Percentiles rank a stretch among this genome's conserved stretches.
Conservation (phyloP, 768 basidiomycete species). For the Gymnopilus junonius region DNA sequence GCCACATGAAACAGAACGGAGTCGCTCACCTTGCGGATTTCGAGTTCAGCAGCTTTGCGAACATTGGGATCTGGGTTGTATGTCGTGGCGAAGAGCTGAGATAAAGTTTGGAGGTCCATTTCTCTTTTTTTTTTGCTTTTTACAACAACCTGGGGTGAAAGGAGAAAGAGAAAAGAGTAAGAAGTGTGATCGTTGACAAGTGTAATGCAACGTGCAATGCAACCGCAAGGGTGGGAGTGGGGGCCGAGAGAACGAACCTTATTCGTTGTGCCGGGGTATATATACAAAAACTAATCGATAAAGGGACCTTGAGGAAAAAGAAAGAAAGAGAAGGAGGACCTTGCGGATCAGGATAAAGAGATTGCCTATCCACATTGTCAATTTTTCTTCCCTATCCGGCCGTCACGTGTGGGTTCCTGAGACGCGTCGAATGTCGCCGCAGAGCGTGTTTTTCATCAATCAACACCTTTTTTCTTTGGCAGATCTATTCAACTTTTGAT, state of each 20-base stretch:
- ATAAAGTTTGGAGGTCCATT: conserved; percentile 80
- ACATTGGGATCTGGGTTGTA: conserved; percentile 86
- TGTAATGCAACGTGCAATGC: conserved; percentile 7
- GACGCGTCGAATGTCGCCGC: conserved; percentile 14
- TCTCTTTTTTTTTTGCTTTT: not conserved
- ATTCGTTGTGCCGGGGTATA: conserved; percentile 15
- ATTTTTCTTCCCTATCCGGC: conserved; percentile 14
- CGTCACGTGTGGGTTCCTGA: conserved; percentile 18
- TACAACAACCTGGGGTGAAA: not conserved
- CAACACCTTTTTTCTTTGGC: not conserved
- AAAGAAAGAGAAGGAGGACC: conserved; percentile 8
- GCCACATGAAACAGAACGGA: not conserved
- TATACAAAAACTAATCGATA: conserved; percentile 18
- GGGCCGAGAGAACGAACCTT: conserved; percentile 5
- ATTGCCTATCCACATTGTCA: conserved; percentile 8
- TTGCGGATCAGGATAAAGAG: conserved; percentile 25
- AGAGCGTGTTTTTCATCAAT: conserved; percentile 3
- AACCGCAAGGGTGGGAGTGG: not conserved
- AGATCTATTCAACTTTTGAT: not conserved
- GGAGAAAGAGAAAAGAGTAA: conserved; percentile 10
- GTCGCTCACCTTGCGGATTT: conserved; percentile 76
- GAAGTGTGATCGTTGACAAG: conserved; percentile 11
- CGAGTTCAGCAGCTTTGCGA: conserved; percentile 83
- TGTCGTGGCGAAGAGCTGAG: conserved; percentile 79
- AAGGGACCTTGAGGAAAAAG: conserved; percentile 7